Evolutionary conservation across 2,329 filamentous ascomycete species (phyloP), one percentile per base, ranked within the genome.

Genomic region (Sordariomycetes sp.): DNA sequence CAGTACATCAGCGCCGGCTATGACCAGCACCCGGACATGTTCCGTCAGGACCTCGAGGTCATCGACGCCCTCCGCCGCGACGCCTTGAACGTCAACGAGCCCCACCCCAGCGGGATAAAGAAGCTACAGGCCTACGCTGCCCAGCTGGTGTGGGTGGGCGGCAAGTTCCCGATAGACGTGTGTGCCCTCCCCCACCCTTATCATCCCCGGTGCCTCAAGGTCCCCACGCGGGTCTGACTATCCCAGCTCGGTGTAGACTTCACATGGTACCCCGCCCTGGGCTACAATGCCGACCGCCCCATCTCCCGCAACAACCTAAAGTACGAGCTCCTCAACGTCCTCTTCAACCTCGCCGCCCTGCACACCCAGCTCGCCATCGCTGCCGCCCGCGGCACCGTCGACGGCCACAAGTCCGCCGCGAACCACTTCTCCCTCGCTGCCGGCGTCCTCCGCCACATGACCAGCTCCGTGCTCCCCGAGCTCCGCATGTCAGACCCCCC

Each of bases 21-120:
- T 85, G 92, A 97, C 71, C 94, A 99, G 69, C 92, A 96, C 68
- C 92, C 94, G 36, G 90, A 96, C 70, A 95, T 96, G 86, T 99
- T 99, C 72, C 82, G 84, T 61, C 81, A 89, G 62, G 94, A 99
- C 73, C 82, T 84, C 59, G 84, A 91, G 66, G 81, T 87, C 62
- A 90, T 99, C 65, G 90, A 97, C 67, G 77, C 82, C 54, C 75
- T 97, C 59, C 85, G 94, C 5, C 81, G 81, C 61, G 89, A 95
- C 68, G 94, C 94, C n/a, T 78, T 96, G 57, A 89, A 90, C 69
- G 87, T 94, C 2, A 82, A 87, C 59, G 94, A 99, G 68, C 84
- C 94, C 2, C 94, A 99, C 67, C 76, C 81, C 5, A 95, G 87
- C 67, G 92, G 92, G 24, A 80, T 96, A 63, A 86, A 82, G 66